These are phyloP conservation scores for Globisporangium cylindrosporum DNA, from an alignment of 352 stramenopile species.

Conservation along the genomic window DNA sequence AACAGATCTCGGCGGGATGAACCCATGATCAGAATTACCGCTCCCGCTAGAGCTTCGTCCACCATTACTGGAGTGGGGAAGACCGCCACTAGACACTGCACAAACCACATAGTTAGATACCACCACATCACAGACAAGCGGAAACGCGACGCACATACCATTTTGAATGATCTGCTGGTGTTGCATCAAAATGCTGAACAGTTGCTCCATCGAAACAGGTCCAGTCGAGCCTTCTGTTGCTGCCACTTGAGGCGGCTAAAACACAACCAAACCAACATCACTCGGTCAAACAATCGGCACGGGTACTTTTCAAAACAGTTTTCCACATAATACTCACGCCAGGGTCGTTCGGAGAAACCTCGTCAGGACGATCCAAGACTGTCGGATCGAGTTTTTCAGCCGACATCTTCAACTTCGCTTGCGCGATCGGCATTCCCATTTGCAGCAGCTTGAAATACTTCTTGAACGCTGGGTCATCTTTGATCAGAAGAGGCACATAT, in stretches of 20 bases:
- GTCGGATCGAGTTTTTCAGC: slow-evolving; percentile 58
- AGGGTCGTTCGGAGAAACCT: slow-evolving; percentile 75
- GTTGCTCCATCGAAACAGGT: slow-evolving; percentile 81
- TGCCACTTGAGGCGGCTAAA: slow-evolving; percentile 35
- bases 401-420: slow-evolving; percentile 85
- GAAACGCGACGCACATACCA: slow-evolving; percentile 28
- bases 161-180: slow-evolving; percentile 87
- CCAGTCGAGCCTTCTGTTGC: slow-evolving; percentile 23
- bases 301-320: neutral
- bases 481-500: slow-evolving; percentile 72
- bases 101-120: neutral
- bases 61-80: slow-evolving; percentile 4
- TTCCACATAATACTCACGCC: slow-evolving; percentile 43
- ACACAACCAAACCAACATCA: slow-evolving; percentile 3
- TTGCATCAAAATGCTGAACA: slow-evolving; percentile 87
- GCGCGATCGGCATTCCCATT: slow-evolving; percentile 81
- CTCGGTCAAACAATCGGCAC: neutral
- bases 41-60: slow-evolving; percentile 19
- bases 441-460: slow-evolving; percentile 85
- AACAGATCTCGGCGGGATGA: slow-evolving; percentile 38
- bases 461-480: slow-evolving; percentile 64
- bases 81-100: slow-evolving; percentile 38
- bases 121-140: neutral
- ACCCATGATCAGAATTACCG: slow-evolving; percentile 17
- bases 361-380: slow-evolving; percentile 66